Percentiles rank a stretch among this genome's conserved stretches.
These are phyloP conservation scores for Alternaria hordeiaustralica DNA, from an alignment of 2,329 filamentous ascomycete species.

Conservation along the genomic window DNA sequence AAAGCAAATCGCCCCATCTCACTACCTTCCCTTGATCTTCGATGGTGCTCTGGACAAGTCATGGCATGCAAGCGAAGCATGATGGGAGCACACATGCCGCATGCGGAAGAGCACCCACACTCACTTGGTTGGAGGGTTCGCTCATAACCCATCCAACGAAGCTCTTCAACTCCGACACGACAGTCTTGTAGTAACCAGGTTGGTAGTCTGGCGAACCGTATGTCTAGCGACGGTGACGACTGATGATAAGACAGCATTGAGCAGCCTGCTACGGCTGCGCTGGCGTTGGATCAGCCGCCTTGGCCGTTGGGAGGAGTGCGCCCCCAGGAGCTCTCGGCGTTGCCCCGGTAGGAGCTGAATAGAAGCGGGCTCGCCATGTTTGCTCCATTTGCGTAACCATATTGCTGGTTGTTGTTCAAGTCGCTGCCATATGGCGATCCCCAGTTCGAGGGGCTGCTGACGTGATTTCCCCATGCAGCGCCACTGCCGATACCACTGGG, in stretches of 20 bases:
- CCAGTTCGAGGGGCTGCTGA: slow-evolving; percentile 31
- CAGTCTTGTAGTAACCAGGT: neutral
- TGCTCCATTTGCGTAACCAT: slow-evolving; percentile 24
- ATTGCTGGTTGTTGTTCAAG: slow-evolving; percentile 27
- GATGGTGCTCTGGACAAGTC: neutral
- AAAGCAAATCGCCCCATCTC: neutral
- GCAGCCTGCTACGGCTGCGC: slow-evolving; percentile 23
- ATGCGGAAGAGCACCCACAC: neutral
- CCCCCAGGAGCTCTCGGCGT: slow-evolving; percentile 40
- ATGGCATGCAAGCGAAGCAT: neutral
- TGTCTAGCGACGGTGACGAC: slow-evolving; percentile 1
- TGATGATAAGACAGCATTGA: slow-evolving; percentile 8
- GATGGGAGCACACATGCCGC: neutral
- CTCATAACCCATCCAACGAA: neutral
- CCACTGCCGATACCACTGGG: slow-evolving; percentile 33
- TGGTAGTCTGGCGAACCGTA: neutral
- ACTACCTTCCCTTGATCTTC: neutral
- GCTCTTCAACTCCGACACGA: neutral
- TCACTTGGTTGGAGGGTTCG: neutral
- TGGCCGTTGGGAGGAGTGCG: slow-evolving; percentile 48
- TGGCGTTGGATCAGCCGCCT: slow-evolving; percentile 41
- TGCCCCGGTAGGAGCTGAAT: slow-evolving; percentile 49
- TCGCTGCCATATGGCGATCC: slow-evolving; percentile 32
- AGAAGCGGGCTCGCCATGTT: slow-evolving; percentile 51
- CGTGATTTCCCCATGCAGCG: slow-evolving; percentile 41